Evolutionary conservation across 1,284 basidiomycete species (phyloP), one percentile per base, ranked within the genome.

Genomic region (Cutaneotrichosporon daszewskae): DNA sequence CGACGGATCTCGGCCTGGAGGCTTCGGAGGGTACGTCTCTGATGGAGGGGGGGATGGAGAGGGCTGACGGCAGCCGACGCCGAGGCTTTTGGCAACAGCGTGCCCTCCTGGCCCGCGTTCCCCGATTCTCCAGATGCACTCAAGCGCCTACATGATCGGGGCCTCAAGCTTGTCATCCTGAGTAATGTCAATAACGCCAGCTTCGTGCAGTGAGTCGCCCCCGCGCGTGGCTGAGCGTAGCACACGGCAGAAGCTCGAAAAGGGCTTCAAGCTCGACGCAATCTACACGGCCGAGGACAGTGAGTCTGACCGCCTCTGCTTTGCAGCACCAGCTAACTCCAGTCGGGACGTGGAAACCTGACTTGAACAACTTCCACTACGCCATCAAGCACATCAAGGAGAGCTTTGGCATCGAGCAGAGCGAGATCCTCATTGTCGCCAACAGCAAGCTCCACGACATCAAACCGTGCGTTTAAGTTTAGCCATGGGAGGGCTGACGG

Each of bases 271-370:
- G n/a, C 62, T 66, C 31, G 61, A 66, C 29, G 57, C 47, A 2
- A 46, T 60, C 9, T 64, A 55, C 48, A 59, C 56, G 0, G 61
- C 63, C 1, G 48, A 64, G 39, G 51, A 64, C 29, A 60, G 62
- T 62, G 33, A 34, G 60, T 27, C 23, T 6, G 18, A n/a, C 18
- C 8, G 8, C n/a, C 12, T 6, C 6, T 23, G 18, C 22, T 24
- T 6, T 4, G 12, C 25, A 13, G n/a, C 19, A 13, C 14, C 4
- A 7, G 32, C 16, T 40, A 26, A 34, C 18, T 17, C 3, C 29
- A 19, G 59, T 66, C 43, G 61, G 61, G 11, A 51, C 49, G 2
- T 64, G 63, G 50, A 66, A 64, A 45, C 64, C 63, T 16, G 48
- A 55, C 28, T 46, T 56, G 28, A 19, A 47, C 17, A 64, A 64